Base-by-base conservation (phyloP, 2,329 filamentous ascomycete species). In the Fonsecaea erecta region DNA sequence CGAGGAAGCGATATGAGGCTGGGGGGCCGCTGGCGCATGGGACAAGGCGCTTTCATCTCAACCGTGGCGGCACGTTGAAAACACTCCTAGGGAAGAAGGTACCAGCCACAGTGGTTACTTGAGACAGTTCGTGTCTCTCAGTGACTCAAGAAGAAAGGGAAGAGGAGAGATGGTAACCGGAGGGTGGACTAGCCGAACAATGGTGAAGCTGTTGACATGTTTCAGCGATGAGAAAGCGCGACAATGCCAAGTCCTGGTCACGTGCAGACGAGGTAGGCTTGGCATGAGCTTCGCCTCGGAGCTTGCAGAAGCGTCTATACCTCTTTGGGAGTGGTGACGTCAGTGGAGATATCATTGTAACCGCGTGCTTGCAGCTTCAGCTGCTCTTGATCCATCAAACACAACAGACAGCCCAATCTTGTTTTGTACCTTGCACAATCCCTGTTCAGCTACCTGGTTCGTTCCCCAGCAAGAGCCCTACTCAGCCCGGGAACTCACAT, bases 161-260 rank as follows among this genome's bases (percentile, higher is more conserved):
- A 11, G 21, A n/a, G 46, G 40, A 40, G 43, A 34, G 34, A 40
- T 30, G 26, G 26, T 37, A 26, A 16, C 40, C 67, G 67, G 67
- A 69, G 64, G 37, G 32, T 53, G 35, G 40, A 58, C 6, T 21
- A 65, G 52, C 67, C 67, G 67, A 35, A 53, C 53, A 37, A 67
- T 69, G 67, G 67, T 69, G 67, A 67, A 48, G 62, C 65, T 56
- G 51, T 56, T 57, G 2, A 21, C 24, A 35, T 54, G 64, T 64
- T 66, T 66, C 62, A 64, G 34, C 30, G 30, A 52, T 14, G 16
- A 14, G 9, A 61, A 57, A n/a, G 52, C 34, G 58, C 30, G 61
- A 51, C 62, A 53, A 52, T 64, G 61, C 67, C 63, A 66, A 66
- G 64, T 12, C 28, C 28, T 24, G n/a, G 52, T 63, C 60, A 63